Base-by-base conservation (phyloP, 2,329 filamentous ascomycete species). In the Trichoderma arundinaceum region DNA sequence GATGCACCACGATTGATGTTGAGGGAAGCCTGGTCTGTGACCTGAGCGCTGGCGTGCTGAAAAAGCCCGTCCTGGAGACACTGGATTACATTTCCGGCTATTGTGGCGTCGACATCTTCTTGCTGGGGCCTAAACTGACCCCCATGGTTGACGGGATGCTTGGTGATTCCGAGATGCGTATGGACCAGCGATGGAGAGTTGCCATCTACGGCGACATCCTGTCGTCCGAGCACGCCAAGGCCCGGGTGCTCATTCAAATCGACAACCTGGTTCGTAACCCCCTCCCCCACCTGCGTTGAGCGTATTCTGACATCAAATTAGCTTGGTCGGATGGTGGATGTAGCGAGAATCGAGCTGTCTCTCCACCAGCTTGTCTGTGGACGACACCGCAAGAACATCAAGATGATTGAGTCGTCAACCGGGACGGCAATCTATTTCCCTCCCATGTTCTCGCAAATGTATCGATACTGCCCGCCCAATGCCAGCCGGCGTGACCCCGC, bases 351-450 rank as follows among this genome's bases (percentile, higher is more conserved):
- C 66, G 94, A 97, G 71, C 81, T 94, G 57, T 92, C 92, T 32
- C 86, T 97, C 75, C 95, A 99, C 76, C 95, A 93, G 66, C 84
- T 97, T 64, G 89, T 98, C 57, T 97, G 94, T 76, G 95, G 95
- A 56, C 91, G 95, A 56, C 94, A 94, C 71, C 88, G 95, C 71
- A 96, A 97, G 82, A 97, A 97, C 77, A 97, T 99, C 81, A 98
- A 98, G 82, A 82, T 95, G 73, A 97, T 99, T 74, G 95, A 99
- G 79, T 96, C 95, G 13, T 88, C 91, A 33, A 98, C 95, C 13
- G 92, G 94, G 73, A 98, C 95, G 8, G 94, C 95, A 69, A 98
- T 99, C 73, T 99, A 99, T 80, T 98, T 99, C 75, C 95, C 95
- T 33, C 93, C 94, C 7, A 91, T 94, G 0, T 98, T 98, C 76